Evolutionary conservation across 2,329 filamentous ascomycete species (phyloP).

Genomic region (Penicillium occitanis): DNA sequence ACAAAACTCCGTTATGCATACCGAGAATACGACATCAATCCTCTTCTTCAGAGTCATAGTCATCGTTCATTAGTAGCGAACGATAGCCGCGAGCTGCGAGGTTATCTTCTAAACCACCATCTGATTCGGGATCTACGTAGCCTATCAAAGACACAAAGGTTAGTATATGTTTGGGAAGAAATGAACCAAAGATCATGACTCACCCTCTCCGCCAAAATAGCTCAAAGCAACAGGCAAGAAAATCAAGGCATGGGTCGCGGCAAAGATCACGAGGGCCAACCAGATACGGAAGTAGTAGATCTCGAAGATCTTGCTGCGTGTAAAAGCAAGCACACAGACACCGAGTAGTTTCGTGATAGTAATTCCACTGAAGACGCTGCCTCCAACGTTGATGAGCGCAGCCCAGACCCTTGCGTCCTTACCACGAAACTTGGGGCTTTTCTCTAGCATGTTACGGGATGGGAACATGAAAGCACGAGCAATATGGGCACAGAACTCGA

Average conservation of each 20-base stretch:
- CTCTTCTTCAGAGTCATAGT: slow-evolving; percentile 65
- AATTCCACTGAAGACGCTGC: slow-evolving; percentile 92
- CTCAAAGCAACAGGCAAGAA: slow-evolving; percentile 89
- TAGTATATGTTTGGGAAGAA: background rate
- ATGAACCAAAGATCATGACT: slow-evolving; percentile 24
- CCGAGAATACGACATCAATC: background rate
- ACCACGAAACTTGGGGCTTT: slow-evolving; percentile 74
- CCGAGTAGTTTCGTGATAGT: slow-evolving; percentile 93
- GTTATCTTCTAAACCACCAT: slow-evolving; percentile 87
- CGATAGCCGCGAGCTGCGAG: slow-evolving; percentile 76
- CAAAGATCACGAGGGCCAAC: slow-evolving; percentile 87
- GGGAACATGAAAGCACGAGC: slow-evolving; percentile 96
- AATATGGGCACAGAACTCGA: slow-evolving; percentile 97
- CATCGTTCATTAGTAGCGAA: slow-evolving; percentile 74
- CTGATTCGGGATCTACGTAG: slow-evolving; percentile 82
- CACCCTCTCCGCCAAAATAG: slow-evolving; percentile 75
- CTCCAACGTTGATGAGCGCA: slow-evolving; percentile 89
- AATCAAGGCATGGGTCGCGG: slow-evolving; percentile 81
- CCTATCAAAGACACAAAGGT: slow-evolving; percentile 46
- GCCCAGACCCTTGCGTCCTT: slow-evolving; percentile 88
- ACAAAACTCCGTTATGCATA: background rate
- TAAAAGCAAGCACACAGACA: slow-evolving; percentile 89
- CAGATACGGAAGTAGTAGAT: slow-evolving; percentile 99
- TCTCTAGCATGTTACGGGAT: slow-evolving; percentile 75
- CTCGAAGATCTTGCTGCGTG: slow-evolving; percentile 96